A percentile compares a stretch with the other conserved stretches of the same genome.
These are phyloP conservation scores for Teunomyces barrocoloradensis DNA, from an alignment of 805 yeast species.

Conservation along the genomic window DNA sequence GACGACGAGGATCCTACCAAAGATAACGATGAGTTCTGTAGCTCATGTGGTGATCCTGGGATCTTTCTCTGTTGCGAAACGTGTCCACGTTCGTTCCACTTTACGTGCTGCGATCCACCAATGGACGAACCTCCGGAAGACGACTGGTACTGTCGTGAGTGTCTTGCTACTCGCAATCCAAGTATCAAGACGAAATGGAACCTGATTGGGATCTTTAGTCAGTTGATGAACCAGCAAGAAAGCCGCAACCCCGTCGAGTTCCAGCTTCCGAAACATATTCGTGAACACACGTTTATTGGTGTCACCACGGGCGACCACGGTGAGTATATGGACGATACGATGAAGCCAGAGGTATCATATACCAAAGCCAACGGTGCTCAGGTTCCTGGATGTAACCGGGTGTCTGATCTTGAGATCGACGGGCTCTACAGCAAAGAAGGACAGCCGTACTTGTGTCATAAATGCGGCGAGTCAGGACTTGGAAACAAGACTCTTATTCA, in stretches of 20 bases:
- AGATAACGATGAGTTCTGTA: constrained; percentile 82
- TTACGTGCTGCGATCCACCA: constrained; percentile 90
- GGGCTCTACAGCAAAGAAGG: constrained; percentile 66
- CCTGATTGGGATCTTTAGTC: constrained; percentile 49
- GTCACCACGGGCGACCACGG: constrained; percentile 67
- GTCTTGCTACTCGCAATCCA: constrained; percentile 47
- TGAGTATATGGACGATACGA: constrained; percentile 57
- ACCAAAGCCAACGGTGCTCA: constrained; percentile 31
- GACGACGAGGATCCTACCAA: constrained; percentile 13
- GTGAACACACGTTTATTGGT: constrained; percentile 66
- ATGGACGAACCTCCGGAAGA: constrained; percentile 81
- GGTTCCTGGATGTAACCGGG: constrained; percentile 36
- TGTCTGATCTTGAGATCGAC: constrained; percentile 60
- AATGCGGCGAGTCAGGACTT: constrained; percentile 71
- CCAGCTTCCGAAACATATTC: constrained; percentile 61
- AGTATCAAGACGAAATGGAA: constrained; percentile 19
- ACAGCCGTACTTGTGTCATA: constrained; percentile 66
- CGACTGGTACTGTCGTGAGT: constrained; percentile 85
- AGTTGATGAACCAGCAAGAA: constrained; percentile 64
- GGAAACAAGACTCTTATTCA: constrained; percentile 52
- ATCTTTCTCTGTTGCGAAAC: constrained; percentile 89
- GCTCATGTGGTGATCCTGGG: constrained; percentile 89
- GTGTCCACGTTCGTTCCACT: constrained; percentile 91
- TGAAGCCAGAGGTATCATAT: constrained; percentile 50
- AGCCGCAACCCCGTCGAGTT: constrained; percentile 45